Base-by-base conservation (phyloP, 2,329 filamentous ascomycete species). In the Truncatella angustata region DNA sequence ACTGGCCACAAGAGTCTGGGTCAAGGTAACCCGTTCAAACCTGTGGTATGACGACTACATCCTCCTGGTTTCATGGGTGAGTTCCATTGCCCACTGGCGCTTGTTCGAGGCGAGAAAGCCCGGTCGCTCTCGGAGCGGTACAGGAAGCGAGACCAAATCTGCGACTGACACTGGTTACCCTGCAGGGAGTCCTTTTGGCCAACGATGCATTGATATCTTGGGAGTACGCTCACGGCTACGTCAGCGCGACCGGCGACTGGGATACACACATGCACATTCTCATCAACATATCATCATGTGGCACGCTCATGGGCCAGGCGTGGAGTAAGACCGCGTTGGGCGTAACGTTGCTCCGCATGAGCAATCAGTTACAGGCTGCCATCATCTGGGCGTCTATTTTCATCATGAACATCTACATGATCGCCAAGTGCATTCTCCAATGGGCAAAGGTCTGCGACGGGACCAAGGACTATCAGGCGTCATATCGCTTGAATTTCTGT, bases 321-420 rank as follows among this genome's bases (percentile, higher is more conserved):
- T 63, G 60, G 52, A 70, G 68, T 54, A 73, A 73, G 52, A 68
- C 70, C 0, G 71, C 70, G 0, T 69, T 73, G 49, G 68, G 66
- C 7, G 58, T 71, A 16, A 71, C 69, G 0, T 53, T 71, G 4
- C 59, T 71, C 21, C 61, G 68, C 3, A 63, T 71, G 34, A 58
- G 61, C 4, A 39, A 66, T 52, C 48, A 52, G 10, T 57, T 54
- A 56, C 58, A 55, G 30, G 40, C 52, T n/a, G 59, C 58, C 53
- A 21, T 69, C 34, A 62, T 71, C 4, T 60, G 69, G 54, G 58
- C 65, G 5, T 62, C 67, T 51, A 70, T 70, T 35, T 20, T 67
- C 4, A 63, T 62, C 0, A 65, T 70, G 59, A 70, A 70, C 39
- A 26, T 60, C 34, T 24, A 59, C 23, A 57, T 63, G 56, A 56